Conservation (phyloP, 257 asterid species). For the Fraxinus excelsior region DNA sequence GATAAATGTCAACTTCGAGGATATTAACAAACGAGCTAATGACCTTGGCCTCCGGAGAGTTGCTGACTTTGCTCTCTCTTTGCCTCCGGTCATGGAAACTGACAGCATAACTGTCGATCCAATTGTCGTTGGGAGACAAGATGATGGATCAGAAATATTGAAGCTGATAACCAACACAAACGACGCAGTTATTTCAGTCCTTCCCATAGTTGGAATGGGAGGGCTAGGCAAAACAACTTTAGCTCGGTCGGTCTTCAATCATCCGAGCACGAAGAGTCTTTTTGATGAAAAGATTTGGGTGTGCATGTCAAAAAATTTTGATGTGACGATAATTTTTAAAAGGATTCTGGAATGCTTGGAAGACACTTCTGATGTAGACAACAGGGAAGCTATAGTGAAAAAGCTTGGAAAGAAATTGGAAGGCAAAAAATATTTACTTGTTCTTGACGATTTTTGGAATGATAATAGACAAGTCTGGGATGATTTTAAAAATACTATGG, state of each 20-base stretch:
- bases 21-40: not conserved
- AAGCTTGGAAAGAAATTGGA: not conserved
- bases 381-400: not conserved
- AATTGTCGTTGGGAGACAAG: slow-evolving; percentile 1
- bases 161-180: not conserved
- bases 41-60: slow-evolving; percentile 1
- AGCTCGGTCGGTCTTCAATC: slow-evolving; percentile 1
- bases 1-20: slow-evolving; percentile 7
- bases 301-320: slow-evolving; percentile 16
- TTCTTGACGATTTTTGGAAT: slow-evolving; percentile 27
- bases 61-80: too few species aligned
- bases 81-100: slow-evolving; percentile 3
- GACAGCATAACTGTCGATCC: not conserved
- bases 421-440: not conserved
- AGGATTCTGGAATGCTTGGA: slow-evolving; percentile 15
- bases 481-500: not conserved
- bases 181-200: not conserved
- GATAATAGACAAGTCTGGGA: slow-evolving; percentile 12
- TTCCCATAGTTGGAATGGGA: not conserved
- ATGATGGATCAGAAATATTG: not conserved
- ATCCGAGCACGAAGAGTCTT: not conserved
- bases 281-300: slow-evolving; percentile 18
- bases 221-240: slow-evolving; percentile 20
- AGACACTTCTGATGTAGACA: not conserved
- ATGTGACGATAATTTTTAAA: not conserved